phyloP scores from a whole-genome alignment of 2,329 filamentous ascomycete species.

The Trichoderma breve region DNA sequence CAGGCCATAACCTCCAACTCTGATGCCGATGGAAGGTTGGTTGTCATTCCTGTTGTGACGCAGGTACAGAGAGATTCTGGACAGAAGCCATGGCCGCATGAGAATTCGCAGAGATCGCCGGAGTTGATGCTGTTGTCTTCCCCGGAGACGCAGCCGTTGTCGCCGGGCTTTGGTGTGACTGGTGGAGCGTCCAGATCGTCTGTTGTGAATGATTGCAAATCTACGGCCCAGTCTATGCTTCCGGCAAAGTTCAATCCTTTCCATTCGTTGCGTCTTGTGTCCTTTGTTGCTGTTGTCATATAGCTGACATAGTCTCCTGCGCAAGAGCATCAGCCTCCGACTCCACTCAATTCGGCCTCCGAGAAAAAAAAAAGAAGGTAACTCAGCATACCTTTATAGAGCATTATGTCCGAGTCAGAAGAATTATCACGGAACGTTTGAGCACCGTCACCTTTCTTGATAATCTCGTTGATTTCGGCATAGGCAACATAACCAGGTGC shows the following conservation, averaged over 20 bases:
- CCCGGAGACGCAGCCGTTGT: not conserved
- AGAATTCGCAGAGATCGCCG: not conserved
- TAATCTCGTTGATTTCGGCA: not conserved
- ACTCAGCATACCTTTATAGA: not conserved
- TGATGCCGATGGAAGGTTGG: not conserved
- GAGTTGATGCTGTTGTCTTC: not conserved
- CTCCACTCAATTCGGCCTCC: no score
- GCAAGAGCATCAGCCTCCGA: not conserved
- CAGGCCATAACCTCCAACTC: not conserved
- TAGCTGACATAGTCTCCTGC: not conserved
- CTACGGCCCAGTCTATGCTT: conserved; percentile 17
- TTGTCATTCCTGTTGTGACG: not conserved
- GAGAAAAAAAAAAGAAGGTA: not conserved
- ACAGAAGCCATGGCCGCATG: not conserved
- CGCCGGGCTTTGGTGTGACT: not conserved
- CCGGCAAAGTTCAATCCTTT: not conserved
- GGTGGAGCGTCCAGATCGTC: not conserved
- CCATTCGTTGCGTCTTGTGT: not conserved
- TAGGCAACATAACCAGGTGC: not conserved
- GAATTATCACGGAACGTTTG: not conserved
- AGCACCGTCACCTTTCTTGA: not conserved
- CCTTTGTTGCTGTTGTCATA: not conserved
- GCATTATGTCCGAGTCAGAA: conserved; percentile 21
- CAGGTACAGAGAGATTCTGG: not conserved
- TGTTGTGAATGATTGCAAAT: not conserved